phyloP scores from a whole-genome alignment of 768 basidiomycete species.

The Lenzites betulinus region DNA sequence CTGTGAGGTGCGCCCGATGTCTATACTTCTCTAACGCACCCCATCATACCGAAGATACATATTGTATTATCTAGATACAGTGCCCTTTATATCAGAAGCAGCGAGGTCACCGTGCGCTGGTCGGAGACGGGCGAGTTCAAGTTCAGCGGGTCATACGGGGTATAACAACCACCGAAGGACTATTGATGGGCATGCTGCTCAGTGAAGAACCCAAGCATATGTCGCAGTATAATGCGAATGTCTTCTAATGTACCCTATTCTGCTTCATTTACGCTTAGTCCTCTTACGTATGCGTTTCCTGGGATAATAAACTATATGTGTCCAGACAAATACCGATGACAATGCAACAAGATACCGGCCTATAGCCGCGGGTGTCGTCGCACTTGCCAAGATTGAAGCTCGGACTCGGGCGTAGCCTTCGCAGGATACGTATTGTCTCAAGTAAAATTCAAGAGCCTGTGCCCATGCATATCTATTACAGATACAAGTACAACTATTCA shows the following conservation, averaged over 20 bases:
- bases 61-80: conserved; percentile 37
- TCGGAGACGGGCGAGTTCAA: conserved; percentile 56
- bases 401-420: too few species aligned
- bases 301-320: too few species aligned
- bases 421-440: too few species aligned
- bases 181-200: neutral
- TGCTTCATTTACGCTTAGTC: neutral
- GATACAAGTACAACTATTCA: too few species aligned
- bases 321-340: neutral
- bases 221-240: neutral
- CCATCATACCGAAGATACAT: too few species aligned
- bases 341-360: too few species aligned
- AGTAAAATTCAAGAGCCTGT: too few species aligned
- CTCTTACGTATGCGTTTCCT: neutral
- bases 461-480: too few species aligned
- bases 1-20: conserved; percentile 37
- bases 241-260: conserved; percentile 4
- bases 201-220: neutral
- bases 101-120: conserved; percentile 48
- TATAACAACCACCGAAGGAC: conserved; percentile 3
- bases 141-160: conserved; percentile 53
- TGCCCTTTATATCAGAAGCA: conserved; percentile 40
- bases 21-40: neutral
- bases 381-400: too few species aligned
- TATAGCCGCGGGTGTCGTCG: too few species aligned